Conservation (phyloP, 257 asterid genomes). For the Plantago elongata region DNA sequence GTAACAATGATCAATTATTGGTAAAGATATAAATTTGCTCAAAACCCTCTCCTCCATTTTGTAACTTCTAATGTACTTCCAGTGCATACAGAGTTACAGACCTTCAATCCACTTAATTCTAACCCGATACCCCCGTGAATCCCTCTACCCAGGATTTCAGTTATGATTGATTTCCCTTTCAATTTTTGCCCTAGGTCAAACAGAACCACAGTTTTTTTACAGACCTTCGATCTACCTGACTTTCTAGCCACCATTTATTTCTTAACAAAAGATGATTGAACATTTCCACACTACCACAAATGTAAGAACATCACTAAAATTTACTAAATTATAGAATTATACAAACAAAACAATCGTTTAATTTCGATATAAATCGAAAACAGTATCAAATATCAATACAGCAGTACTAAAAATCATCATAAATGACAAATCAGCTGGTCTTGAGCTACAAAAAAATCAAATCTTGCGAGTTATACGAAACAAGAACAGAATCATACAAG, state of each 20-base stretch:
- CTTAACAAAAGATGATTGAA: not conserved
- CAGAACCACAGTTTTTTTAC: too few relatives aligned
- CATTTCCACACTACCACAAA: not conserved
- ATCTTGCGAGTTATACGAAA: too few relatives aligned
- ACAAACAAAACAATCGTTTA: not conserved
- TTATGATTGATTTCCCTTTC: not conserved
- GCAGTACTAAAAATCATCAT: not conserved
- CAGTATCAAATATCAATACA: not conserved
- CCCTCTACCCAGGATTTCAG: not conserved
- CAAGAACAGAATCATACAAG: too few relatives aligned
- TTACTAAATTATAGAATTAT: not conserved
- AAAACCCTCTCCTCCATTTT: too few relatives aligned
- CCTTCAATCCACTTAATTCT: not conserved
- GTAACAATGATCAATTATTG: too few relatives aligned
- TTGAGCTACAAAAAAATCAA: too few relatives aligned
- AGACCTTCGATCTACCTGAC: too few relatives aligned
- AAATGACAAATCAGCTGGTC: too few relatives aligned
- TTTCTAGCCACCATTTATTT: not conserved
- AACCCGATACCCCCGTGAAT: not conserved
- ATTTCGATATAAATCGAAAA: not conserved
- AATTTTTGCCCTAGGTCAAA: not conserved
- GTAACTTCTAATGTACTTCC: too few relatives aligned
- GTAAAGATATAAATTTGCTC: too few relatives aligned
- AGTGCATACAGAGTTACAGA: not conserved
- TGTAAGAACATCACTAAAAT: not conserved